Evolutionary conservation across 257 asterid species (phyloP), one percentile per base, ranked within the genome.

Genomic region (Knoxia roxburghii): DNA sequence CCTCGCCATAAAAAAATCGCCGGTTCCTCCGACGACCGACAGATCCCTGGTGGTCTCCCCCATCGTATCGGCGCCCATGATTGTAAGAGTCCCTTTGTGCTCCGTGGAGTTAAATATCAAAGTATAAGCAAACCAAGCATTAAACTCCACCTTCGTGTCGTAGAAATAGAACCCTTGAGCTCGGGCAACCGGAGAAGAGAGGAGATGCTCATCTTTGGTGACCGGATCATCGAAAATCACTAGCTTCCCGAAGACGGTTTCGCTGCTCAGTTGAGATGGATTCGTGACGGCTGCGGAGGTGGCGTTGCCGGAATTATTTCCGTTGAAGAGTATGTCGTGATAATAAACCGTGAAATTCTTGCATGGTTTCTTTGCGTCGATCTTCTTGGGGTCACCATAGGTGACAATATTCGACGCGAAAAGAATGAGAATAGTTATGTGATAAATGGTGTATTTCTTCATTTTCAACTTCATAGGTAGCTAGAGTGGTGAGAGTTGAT

Each of bases 91-190:
- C 53, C 89, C 95, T 33, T 74, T 78, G 33, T 80, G 73, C 10
- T 85, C 82, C 15, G 75, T 73, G 4, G 89, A 77, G 65, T 87
- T 83, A 61, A 87, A 85, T 5, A 80, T 11, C 71, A 87, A 69
- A 17, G 87, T 87, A 65, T 78, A 87, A 1, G 91, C 91, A 72
- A 87, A 87, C 89, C 91, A 87, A 7, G 95, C 87, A 35, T 74
- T 75, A 26, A 30, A 76, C 7, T 49, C 14, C 1, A 49, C 50
- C 69, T 83, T 85, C 78, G 68, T 75, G 64, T 85, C 81, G 55
- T 87, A 87, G 64, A 87, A 83, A 73, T 87, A 85, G 43, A 87
- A 81, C 2, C 95, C 91, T 33, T 85, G 88, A 0, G 88, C 95
- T 24, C 85, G 78, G 0, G 84, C 91, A 0, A 64, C 67, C 1